Percentiles rank a stretch among this genome's conserved stretches.
Evolutionary conservation across 2,329 filamentous ascomycete species (phyloP).

Genomic region (Geosmithia morbida): DNA sequence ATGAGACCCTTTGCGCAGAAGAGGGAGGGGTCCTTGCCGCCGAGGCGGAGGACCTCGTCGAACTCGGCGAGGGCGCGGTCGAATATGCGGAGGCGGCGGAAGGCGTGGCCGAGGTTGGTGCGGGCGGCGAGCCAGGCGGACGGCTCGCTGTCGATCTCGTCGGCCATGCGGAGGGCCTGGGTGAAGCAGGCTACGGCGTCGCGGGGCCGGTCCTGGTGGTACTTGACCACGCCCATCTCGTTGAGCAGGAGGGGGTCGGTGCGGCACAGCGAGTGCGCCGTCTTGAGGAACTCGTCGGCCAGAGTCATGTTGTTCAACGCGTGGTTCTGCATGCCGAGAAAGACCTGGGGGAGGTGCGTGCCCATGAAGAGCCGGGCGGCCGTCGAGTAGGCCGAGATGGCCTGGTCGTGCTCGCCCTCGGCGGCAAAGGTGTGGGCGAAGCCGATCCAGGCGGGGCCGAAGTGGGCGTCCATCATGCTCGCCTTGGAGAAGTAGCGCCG

Average conservation of each 20-base stretch:
- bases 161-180: constrained; percentile 61
- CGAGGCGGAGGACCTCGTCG: constrained; percentile 71
- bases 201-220: constrained; percentile 69
- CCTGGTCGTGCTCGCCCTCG: constrained; percentile 95
- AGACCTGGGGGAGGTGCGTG: constrained; percentile 88
- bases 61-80: constrained; percentile 67
- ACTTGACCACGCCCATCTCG: constrained; percentile 91
- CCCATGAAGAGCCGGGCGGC: constrained; percentile 92
- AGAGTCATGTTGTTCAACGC: constrained; percentile 89
- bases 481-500: constrained; percentile 95
- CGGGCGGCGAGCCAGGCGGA: constrained; percentile 72
- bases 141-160: constrained; percentile 69
- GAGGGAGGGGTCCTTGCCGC: constrained; percentile 63
- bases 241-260: constrained; percentile 85
- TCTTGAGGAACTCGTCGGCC: constrained; percentile 87
- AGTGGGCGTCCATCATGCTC: constrained; percentile 94
- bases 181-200: constrained; percentile 67
- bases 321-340: constrained; percentile 96
- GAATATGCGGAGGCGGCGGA: constrained; percentile 56
- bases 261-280: constrained; percentile 69
- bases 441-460: constrained; percentile 94
- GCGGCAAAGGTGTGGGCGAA: constrained; percentile 97
- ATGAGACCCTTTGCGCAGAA: constrained; percentile 78
- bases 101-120: constrained; percentile 80
- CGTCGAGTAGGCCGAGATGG: constrained; percentile 93